Percentiles rank a stretch among this genome's conserved stretches.
Evolutionary conservation across 148 eudicot genomes (phyloP).

Genomic region (Rheum nobile): DNA sequence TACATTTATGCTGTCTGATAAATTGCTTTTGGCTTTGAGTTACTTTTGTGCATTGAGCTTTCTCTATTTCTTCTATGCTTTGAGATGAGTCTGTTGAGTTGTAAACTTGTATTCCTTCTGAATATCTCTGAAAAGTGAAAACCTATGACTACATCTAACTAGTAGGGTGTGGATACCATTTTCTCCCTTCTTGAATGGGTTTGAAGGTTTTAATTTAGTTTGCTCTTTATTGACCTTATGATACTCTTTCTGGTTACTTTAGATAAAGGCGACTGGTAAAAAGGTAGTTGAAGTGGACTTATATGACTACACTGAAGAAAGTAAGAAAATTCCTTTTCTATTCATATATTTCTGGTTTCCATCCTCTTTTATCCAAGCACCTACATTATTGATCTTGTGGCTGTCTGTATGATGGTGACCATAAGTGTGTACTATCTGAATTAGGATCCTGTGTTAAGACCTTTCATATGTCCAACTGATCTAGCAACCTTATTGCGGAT

Average conservation of each 20-base stretch:
- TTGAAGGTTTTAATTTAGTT: neutral
- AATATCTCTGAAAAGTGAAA: no score
- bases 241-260: constrained; percentile 2
- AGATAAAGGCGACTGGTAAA: constrained; percentile 19
- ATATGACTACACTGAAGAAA: constrained; percentile 27
- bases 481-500: neutral
- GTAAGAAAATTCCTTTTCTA: constrained; percentile 22
- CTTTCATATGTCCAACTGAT: neutral
- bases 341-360: neutral
- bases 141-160: no score
- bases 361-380: neutral
- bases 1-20: neutral
- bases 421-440: neutral
- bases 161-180: neutral
- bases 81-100: neutral
- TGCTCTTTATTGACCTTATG: neutral
- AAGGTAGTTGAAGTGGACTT: constrained; percentile 20
- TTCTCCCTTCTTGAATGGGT: neutral
- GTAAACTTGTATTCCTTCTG: neutral
- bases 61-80: neutral
- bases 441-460: neutral
- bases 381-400: neutral
- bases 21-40: constrained; percentile 1
- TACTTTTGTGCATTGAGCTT: neutral
- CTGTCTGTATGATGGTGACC: neutral